Conservation (phyloP, 169 alveolate genomes). For the Perkinsus marinus region DNA sequence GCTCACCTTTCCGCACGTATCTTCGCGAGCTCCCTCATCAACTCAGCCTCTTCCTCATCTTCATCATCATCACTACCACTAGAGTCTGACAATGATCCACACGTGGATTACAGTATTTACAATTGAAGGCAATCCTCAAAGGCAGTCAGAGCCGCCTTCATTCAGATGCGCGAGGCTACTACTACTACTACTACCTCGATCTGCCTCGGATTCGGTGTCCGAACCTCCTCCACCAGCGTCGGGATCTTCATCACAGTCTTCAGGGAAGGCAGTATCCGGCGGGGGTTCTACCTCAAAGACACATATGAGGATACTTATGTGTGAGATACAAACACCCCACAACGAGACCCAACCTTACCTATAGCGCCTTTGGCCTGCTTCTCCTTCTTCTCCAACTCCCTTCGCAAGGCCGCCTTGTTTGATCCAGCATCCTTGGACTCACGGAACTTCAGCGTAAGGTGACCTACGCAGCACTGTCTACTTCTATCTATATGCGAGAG, state of each 20-base stretch:
- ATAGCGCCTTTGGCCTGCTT: not conserved
- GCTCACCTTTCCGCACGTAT: not conserved
- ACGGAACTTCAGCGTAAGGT: constrained; percentile 8
- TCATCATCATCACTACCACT: not conserved
- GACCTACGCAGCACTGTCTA: not conserved
- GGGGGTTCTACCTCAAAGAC: not conserved
- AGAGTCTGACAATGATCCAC: no score
- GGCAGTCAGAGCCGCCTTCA: no score
- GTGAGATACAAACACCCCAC: no score
- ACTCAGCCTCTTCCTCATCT: not conserved
- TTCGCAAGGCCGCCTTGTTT: not conserved
- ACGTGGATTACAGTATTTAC: no score
- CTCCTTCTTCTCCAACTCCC: constrained; percentile 10
- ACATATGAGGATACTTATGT: not conserved
- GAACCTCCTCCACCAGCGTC: not conserved
- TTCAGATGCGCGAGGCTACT: no score
- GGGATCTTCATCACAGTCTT: not conserved
- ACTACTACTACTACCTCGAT: not conserved
- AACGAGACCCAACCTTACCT: no score
- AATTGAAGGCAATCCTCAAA: no score
- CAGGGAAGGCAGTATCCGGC: not conserved
- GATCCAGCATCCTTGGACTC: not conserved
- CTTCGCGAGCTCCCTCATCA: not conserved
- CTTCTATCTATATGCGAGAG: not conserved
- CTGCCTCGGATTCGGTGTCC: not conserved